Conservation (phyloP, 2,329 filamentous ascomycete genomes). For the Stagonosporopsis cucurbitacearum region DNA sequence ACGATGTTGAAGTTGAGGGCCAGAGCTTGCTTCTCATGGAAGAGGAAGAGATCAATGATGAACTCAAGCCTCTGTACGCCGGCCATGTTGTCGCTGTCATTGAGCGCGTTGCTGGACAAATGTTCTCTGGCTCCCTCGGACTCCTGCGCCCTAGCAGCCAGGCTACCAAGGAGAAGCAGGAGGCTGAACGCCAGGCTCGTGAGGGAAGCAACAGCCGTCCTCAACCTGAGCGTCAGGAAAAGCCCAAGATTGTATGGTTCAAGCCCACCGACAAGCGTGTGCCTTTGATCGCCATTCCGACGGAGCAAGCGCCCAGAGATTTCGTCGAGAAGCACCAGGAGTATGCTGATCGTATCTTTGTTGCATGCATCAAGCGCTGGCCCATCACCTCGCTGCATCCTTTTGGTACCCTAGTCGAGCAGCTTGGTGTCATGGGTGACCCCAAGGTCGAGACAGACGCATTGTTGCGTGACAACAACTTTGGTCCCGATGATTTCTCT, state of each 20-base stretch:
- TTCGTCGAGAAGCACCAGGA: conserved; percentile 99
- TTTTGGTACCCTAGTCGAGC: conserved; percentile 95
- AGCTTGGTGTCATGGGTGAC: conserved; percentile 96
- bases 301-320: conserved; percentile 94
- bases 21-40: conserved; percentile 96
- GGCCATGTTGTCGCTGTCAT: conserved; percentile 97
- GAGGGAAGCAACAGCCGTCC: conserved; percentile 77
- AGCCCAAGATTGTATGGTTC: conserved; percentile 99
- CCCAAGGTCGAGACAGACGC: conserved; percentile 98
- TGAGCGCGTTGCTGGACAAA: conserved; percentile 95
- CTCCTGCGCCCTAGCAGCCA: conserved; percentile 95
- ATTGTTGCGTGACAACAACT: conserved; percentile 97
- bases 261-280: conserved; percentile 99
- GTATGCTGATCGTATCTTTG: conserved; percentile 96
- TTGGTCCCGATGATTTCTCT: conserved; percentile 95
- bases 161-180: conserved; percentile 99
- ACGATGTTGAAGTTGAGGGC: conserved; percentile 97
- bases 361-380: conserved; percentile 99
- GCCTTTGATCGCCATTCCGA: conserved; percentile 95
- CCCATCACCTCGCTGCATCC: conserved; percentile 99
- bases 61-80: conserved; percentile 95
- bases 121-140: conserved; percentile 97
- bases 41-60: conserved; percentile 98
- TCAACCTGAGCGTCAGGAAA: conserved; percentile 87
- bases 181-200: conserved; percentile 90